Conservation (phyloP, 139 green algal species). For the Coccomyxa sp. region DNA sequence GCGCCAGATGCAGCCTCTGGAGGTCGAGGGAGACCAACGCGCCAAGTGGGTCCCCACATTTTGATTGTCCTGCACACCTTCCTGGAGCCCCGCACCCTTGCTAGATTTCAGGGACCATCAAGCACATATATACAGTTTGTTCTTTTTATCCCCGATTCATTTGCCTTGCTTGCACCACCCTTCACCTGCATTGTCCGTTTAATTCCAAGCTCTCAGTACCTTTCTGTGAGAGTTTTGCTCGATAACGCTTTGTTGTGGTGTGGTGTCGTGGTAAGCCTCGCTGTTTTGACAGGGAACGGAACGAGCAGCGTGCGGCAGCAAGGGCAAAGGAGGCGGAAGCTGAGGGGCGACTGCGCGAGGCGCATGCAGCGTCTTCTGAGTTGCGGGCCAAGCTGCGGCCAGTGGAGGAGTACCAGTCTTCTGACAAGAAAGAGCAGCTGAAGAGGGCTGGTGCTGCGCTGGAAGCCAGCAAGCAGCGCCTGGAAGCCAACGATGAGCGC, state of each 20-base stretch:
- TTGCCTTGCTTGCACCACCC: too few species aligned
- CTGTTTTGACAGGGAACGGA: conserved; percentile 24
- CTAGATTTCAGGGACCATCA: too few species aligned
- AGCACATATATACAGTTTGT: too few species aligned
- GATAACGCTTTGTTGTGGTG: too few species aligned
- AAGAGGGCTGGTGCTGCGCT: conserved; percentile 4
- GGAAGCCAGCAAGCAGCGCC: conserved; percentile 6
- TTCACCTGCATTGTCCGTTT: too few species aligned
- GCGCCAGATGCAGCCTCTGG: conserved; percentile 2
- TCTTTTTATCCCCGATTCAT: too few species aligned
- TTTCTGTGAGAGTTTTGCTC: too few species aligned
- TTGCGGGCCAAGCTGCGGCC: conserved; percentile 27
- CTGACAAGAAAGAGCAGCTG: conserved; percentile 27
- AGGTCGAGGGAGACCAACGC: conserved; percentile 1
- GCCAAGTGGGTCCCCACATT: neutral
- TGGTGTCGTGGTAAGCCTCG: too few species aligned
- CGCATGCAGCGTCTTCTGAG: conserved; percentile 31
- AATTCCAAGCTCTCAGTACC: too few species aligned
- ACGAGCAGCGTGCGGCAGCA: conserved; percentile 13
- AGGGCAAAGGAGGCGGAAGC: conserved; percentile 16
- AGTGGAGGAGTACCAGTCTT: conserved; percentile 24
- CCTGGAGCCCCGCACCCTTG: too few species aligned
- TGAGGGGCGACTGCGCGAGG: conserved; percentile 26
- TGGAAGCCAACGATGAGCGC: conserved; percentile 9
- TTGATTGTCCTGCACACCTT: too few species aligned